Evolutionary conservation across 2,329 filamentous ascomycete genomes (phyloP).

Genomic region (Colletotrichum graminicola): DNA sequence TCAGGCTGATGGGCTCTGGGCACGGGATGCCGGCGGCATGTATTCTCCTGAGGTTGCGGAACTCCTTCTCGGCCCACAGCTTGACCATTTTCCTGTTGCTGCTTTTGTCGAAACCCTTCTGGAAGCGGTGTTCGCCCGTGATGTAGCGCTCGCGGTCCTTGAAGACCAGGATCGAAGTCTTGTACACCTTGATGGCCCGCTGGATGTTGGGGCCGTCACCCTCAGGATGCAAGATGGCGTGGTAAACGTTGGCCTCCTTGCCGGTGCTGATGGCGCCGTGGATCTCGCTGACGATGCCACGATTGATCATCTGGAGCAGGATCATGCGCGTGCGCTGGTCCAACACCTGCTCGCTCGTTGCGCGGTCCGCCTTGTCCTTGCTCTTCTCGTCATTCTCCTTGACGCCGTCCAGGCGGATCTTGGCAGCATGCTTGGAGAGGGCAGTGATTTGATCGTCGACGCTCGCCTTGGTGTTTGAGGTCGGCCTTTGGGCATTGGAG

Average conservation of each 20-base stretch:
- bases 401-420: slow-evolving; percentile 82
- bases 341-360: slow-evolving; percentile 93
- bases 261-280: slow-evolving; percentile 96
- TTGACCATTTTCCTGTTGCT: slow-evolving; percentile 98
- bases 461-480: slow-evolving; percentile 81
- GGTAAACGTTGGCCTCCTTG: slow-evolving; percentile 98
- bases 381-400: slow-evolving; percentile 65
- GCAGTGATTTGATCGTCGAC: slow-evolving; percentile 90
- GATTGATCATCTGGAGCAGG: slow-evolving; percentile 94
- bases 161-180: slow-evolving; percentile 97
- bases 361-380: slow-evolving; percentile 92
- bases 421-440: slow-evolving; percentile 86
- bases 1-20: slow-evolving; percentile 88
- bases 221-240: slow-evolving; percentile 76
- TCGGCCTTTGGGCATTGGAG: slow-evolving; percentile 82
- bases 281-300: slow-evolving; percentile 87
- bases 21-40: slow-evolving; percentile 87
- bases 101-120: slow-evolving; percentile 90
- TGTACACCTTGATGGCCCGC: slow-evolving; percentile 97
- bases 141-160: slow-evolving; percentile 98
- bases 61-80: slow-evolving; percentile 98
- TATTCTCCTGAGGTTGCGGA: slow-evolving; percentile 90
- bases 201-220: slow-evolving; percentile 73
- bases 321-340: slow-evolving; percentile 97
- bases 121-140: slow-evolving; percentile 92